Evolutionary conservation across 306 rosid species (phyloP).

Genomic region (Dalbergia cultrata): DNA sequence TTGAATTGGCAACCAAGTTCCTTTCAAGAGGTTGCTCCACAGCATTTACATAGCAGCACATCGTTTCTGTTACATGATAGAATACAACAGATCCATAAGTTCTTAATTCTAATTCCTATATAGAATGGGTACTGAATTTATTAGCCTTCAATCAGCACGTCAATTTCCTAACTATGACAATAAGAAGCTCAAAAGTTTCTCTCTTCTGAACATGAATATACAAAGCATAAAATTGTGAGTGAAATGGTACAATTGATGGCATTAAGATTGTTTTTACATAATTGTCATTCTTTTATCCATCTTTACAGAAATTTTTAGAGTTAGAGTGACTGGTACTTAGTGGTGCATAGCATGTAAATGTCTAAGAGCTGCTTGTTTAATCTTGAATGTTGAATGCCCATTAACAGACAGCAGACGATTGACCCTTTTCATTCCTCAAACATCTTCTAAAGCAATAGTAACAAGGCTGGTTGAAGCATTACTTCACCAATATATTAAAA

Average conservation of each 20-base stretch:
- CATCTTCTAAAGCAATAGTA: not conserved
- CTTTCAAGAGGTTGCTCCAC: not conserved
- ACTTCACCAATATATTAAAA: not conserved
- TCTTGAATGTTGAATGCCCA: not conserved
- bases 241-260: not conserved
- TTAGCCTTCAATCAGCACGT: not conserved
- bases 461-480: conserved; percentile 24
- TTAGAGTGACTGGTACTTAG: not conserved
- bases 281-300: not conserved
- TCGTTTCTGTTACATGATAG: not conserved
- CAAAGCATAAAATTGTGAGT: conserved; percentile 1
- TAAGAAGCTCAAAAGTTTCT: not conserved
- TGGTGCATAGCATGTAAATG: not conserved
- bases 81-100: not conserved
- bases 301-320: not conserved
- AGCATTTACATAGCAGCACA: not conserved
- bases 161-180: not conserved
- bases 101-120: not conserved
- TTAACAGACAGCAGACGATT: not conserved
- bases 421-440: not conserved
- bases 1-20: not conserved
- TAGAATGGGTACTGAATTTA: not conserved
- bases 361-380: not conserved
- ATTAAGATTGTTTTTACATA: not conserved
- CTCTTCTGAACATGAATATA: not conserved